These are phyloP conservation scores for Tylopilus plumbeoviolaceoides DNA, from an alignment of 768 basidiomycete species.

Conservation along the genomic window DNA sequence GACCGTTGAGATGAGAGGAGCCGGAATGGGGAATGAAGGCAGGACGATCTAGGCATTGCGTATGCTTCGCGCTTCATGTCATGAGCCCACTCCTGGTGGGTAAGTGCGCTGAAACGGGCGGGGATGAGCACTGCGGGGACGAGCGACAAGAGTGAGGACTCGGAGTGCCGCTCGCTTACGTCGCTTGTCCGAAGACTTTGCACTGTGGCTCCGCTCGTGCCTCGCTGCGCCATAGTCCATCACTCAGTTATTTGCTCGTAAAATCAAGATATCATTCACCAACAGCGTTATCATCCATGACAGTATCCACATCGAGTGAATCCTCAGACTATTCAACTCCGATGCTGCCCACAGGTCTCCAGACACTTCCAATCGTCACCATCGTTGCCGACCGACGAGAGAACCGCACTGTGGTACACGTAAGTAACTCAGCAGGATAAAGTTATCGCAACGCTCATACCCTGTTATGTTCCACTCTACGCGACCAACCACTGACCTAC, in stretches of 20 bases:
- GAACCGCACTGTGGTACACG: slow-evolving; percentile 55
- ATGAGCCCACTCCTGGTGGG: too few relatives aligned
- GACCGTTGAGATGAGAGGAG: slow-evolving; percentile 22
- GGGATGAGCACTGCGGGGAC: too few relatives aligned
- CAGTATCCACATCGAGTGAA: slow-evolving; percentile 37
- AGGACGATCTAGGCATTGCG: too few relatives aligned
- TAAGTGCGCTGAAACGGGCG: too few relatives aligned
- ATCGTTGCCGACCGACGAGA: slow-evolving; percentile 82
- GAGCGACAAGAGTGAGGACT: too few relatives aligned
- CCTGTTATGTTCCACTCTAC: slow-evolving; percentile 96
- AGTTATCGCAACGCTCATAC: slow-evolving; percentile 33
- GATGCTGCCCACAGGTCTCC: slow-evolving; percentile 78
- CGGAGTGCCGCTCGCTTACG: too few relatives aligned
- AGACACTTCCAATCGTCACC: slow-evolving; percentile 76
- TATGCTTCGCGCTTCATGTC: too few relatives aligned
- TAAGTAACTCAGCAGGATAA: slow-evolving; percentile 1
- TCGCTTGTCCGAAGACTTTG: too few relatives aligned
- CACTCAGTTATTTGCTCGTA: background rate
- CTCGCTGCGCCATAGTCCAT: too few relatives aligned
- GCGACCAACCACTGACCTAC: slow-evolving; percentile 67
- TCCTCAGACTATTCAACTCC: slow-evolving; percentile 74
- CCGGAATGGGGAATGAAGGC: too few relatives aligned
- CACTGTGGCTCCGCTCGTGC: too few relatives aligned
- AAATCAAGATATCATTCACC: slow-evolving; percentile 28
- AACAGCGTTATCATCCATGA: slow-evolving; percentile 40